phyloP scores from a whole-genome alignment of 2,329 filamentous ascomycete species.

The Aspergillus hortae region DNA sequence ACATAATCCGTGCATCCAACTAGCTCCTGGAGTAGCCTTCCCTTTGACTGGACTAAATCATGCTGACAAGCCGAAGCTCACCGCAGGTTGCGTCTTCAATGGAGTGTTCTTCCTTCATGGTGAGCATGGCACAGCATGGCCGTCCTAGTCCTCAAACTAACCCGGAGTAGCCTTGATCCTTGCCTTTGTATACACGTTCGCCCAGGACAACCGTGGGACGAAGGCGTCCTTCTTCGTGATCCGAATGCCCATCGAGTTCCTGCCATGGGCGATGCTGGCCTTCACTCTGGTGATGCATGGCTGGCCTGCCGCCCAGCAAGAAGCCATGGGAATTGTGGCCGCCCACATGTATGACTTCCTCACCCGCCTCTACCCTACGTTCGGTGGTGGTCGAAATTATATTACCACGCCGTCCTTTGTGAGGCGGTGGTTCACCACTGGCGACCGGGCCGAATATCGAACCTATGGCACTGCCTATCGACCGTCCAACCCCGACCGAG shows the following conservation, averaged over 20 bases:
- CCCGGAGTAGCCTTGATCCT: constrained; percentile 67
- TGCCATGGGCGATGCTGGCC: constrained; percentile 76
- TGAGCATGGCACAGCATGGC: constrained; percentile 20
- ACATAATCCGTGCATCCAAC: background rate
- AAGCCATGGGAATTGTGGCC: constrained; percentile 75
- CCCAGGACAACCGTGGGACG: constrained; percentile 76
- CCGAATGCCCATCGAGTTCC: constrained; percentile 74
- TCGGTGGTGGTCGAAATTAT: constrained; percentile 76
- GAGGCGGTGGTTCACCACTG: constrained; percentile 59
- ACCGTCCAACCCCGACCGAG: constrained; percentile 24
- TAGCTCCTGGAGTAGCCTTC: constrained; percentile 16
- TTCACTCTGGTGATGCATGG: constrained; percentile 69
- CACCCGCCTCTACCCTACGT: constrained; percentile 80
- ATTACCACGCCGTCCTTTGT: constrained; percentile 72
- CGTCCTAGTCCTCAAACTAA: constrained; percentile 19
- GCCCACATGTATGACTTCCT: constrained; percentile 91
- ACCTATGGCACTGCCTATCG: constrained; percentile 62
- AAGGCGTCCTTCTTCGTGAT: constrained; percentile 78
- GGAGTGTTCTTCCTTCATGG: constrained; percentile 35
- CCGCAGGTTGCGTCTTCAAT: constrained; percentile 37
- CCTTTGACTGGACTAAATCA: constrained; percentile 9
- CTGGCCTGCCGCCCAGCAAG: constrained; percentile 54
- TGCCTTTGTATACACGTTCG: constrained; percentile 78
- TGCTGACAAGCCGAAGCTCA: constrained; percentile 38
- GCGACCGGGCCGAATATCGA: constrained; percentile 47